Evolutionary conservation across 441 rosid genomes (phyloP).

Genomic region (Gossypium gossypioides): DNA sequence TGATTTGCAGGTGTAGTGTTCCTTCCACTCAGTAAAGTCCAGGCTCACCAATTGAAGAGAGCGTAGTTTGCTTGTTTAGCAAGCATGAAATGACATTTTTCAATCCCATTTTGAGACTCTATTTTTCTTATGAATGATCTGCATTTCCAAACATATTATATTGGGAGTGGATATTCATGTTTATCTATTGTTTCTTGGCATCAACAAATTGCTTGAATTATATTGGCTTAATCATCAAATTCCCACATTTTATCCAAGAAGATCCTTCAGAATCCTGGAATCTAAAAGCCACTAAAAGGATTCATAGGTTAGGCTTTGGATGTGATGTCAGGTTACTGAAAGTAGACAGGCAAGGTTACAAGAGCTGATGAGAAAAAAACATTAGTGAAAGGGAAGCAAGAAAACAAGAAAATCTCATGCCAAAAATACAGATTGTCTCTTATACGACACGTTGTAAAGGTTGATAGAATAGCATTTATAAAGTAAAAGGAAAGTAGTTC

Average conservation of each 20-base stretch:
- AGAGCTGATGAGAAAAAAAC: neutral
- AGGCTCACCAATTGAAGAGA: neutral
- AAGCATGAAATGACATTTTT: conserved; percentile 9
- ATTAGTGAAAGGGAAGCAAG: neutral
- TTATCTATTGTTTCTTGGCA: neutral
- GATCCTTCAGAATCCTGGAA: neutral
- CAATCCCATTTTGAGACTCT: neutral
- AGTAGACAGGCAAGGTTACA: neutral
- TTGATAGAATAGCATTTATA: neutral
- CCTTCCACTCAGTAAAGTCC: too few species aligned
- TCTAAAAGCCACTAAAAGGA: neutral
- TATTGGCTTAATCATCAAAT: neutral
- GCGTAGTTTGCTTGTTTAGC: neutral
- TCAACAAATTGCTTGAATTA: neutral
- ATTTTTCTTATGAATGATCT: neutral
- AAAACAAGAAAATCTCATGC: neutral
- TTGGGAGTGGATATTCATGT: neutral
- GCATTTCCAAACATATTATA: neutral
- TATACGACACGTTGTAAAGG: neutral
- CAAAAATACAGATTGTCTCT: neutral
- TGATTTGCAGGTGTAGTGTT: too few species aligned
- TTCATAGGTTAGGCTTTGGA: neutral
- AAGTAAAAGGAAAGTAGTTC: neutral
- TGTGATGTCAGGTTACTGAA: neutral
- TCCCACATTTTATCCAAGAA: neutral